These are phyloP conservation scores for Cordyceps sp. DNA, from an alignment of 2,329 filamentous ascomycete species.

Conservation along the genomic window DNA sequence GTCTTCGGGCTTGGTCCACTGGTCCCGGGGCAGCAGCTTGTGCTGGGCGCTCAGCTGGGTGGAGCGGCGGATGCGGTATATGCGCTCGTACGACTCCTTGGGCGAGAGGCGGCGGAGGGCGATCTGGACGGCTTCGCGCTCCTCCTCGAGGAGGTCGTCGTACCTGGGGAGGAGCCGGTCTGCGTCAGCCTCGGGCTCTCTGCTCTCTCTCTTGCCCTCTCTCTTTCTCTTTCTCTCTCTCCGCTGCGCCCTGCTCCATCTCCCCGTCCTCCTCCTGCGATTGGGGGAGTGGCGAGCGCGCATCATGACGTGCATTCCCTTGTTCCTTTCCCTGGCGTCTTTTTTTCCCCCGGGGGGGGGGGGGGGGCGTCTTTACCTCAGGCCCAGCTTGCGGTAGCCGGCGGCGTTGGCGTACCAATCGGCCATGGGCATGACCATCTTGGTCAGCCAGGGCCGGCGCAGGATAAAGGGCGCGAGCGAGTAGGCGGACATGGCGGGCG, in stretches of 20 bases:
- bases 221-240: no score
- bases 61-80: constrained; percentile 92
- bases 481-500: constrained; percentile 45
- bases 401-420: constrained; percentile 80
- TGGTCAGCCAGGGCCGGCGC: constrained; percentile 74
- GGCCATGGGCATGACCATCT: constrained; percentile 60
- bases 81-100: constrained; percentile 88
- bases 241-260: no score
- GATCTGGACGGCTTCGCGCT: constrained; percentile 70
- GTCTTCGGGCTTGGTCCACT: constrained; percentile 42
- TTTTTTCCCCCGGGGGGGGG: neutral
- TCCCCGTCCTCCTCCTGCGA: no score
- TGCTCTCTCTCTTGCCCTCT: neutral
- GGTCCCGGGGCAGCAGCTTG: constrained; percentile 44
- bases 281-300: no score
- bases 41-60: constrained; percentile 57
- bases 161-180: constrained; percentile 34
- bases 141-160: constrained; percentile 91
- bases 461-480: constrained; percentile 59
- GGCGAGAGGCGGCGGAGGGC: constrained; percentile 81
- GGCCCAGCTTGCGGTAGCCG: constrained; percentile 83
- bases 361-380: constrained; percentile 43
- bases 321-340: neutral
- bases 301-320: no score
- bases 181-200: neutral